Conservation (phyloP, 2,329 filamentous ascomycete species). For the Neophaeococcomyces mojaviensis region DNA sequence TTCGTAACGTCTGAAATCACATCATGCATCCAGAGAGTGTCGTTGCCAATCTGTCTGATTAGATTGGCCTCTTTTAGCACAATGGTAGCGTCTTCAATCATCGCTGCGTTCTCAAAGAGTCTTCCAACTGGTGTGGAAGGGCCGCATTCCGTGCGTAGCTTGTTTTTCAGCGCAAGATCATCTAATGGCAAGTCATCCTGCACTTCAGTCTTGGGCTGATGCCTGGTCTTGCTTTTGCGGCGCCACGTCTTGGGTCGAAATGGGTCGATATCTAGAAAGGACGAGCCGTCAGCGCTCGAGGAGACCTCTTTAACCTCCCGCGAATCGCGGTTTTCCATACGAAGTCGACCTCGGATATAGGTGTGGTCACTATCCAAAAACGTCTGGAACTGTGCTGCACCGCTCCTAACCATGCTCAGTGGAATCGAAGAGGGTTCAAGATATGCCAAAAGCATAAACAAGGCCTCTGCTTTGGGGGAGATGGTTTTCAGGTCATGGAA, state of each 20-base stretch:
- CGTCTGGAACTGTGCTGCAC: neutral
- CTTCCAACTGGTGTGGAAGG: neutral
- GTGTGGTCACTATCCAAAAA: neutral
- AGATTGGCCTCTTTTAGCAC: neutral
- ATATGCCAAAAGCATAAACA: slow-evolving; percentile 1
- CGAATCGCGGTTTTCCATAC: neutral
- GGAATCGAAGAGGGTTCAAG: slow-evolving; percentile 3
- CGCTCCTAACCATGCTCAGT: neutral
- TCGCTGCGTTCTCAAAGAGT: slow-evolving; percentile 4
- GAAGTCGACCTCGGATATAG: neutral
- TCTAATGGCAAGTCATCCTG: neutral
- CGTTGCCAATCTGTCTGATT: neutral
- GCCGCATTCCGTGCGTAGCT: neutral
- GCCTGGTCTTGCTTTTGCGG: neutral
- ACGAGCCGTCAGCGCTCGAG: too few relatives aligned
- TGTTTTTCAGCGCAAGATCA: neutral
- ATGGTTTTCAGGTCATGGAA: neutral
- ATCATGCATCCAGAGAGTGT: slow-evolving; percentile 8
- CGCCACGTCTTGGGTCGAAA: neutral
- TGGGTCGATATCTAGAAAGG: neutral
- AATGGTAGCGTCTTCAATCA: neutral
- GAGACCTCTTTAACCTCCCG: too few relatives aligned
- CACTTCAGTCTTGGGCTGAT: neutral
- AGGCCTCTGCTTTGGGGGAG: neutral
- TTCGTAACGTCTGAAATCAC: slow-evolving; percentile 5